Conservation (phyloP, 805 yeast genomes). For the Lipomyces starkeyi region DNA sequence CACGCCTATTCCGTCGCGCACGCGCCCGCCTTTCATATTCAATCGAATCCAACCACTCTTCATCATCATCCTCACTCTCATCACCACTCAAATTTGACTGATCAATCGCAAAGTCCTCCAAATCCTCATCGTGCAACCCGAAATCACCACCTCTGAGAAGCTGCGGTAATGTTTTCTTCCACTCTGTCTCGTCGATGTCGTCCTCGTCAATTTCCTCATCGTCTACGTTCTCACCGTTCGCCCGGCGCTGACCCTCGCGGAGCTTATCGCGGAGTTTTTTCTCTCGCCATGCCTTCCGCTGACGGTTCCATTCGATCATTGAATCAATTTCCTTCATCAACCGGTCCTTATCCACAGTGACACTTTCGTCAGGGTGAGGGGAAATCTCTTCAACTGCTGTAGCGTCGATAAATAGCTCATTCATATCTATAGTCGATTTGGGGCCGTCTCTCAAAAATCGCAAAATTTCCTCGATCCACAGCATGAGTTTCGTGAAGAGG, state of each 20-base stretch:
- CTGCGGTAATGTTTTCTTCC: conserved; percentile 54
- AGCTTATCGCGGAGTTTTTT: conserved; percentile 31
- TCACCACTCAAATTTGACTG: conserved; percentile 45
- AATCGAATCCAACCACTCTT: conserved; percentile 42
- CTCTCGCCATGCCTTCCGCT: conserved; percentile 47
- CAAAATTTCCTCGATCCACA: conserved; percentile 75
- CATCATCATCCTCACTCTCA: conserved; percentile 45
- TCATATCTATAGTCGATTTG: conserved; percentile 37
- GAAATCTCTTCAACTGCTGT: conserved; percentile 6
- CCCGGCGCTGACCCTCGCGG: conserved; percentile 29
- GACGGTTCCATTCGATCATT: conserved; percentile 48
- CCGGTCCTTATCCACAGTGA: conserved; percentile 40
- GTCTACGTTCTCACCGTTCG: conserved; percentile 39
- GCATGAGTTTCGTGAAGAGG: conserved; percentile 71
- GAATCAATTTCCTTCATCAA: conserved; percentile 51
- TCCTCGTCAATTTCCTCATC: conserved; percentile 39
- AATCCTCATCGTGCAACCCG: conserved; percentile 57
- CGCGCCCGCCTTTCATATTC: conserved; percentile 43
- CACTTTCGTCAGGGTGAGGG: conserved; percentile 37
- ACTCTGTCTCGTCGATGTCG: conserved; percentile 47
- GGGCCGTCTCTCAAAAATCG: conserved; percentile 65
- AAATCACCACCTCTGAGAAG: conserved; percentile 54
- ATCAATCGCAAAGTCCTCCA: conserved; percentile 50
- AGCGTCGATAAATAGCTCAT: conserved; percentile 30
- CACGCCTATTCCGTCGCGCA: conserved; percentile 30